phyloP scores from a whole-genome alignment of 2,329 filamentous ascomycete species.

The Cladosporium velox region DNA sequence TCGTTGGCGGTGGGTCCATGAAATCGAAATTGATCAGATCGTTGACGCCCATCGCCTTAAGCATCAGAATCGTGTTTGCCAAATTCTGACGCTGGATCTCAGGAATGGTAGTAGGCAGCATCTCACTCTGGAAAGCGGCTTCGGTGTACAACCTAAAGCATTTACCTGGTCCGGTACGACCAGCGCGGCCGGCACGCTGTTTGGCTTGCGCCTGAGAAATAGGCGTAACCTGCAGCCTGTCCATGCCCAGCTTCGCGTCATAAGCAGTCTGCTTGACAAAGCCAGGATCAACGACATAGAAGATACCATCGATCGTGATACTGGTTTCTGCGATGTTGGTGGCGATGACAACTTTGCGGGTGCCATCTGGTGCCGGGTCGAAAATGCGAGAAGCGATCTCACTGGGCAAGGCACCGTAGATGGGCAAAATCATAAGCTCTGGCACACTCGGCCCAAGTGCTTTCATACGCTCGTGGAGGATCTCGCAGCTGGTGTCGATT shows the following conservation, averaged over 20 bases:
- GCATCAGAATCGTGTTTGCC: constrained; percentile 89
- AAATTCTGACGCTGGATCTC: constrained; percentile 96
- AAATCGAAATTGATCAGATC: constrained; percentile 97
- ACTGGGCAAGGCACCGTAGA: constrained; percentile 91
- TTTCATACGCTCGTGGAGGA: constrained; percentile 94
- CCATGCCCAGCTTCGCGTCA: constrained; percentile 96
- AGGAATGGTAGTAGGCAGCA: constrained; percentile 93
- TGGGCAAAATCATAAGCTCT: constrained; percentile 87
- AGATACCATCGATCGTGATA: constrained; percentile 96
- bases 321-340: constrained; percentile 98
- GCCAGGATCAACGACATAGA: constrained; percentile 94
- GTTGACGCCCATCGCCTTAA: constrained; percentile 99
- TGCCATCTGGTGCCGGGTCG: constrained; percentile 82
- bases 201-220: constrained; percentile 97
- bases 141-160: constrained; percentile 96
- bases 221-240: constrained; percentile 90
- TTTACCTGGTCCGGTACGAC: constrained; percentile 92
- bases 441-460: constrained; percentile 86
- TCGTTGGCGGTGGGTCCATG: constrained; percentile 96
- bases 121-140: constrained; percentile 91
- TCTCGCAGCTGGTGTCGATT: constrained; percentile 92
- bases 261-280: constrained; percentile 98
- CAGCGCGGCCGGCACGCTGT: constrained; percentile 88
- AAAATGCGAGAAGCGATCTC: constrained; percentile 96
- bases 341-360: constrained; percentile 91